Percentiles rank a stretch among this genome's conserved stretches.
Conservation (phyloP, 1,139 yeast genomes). For the Candida pseudoviswanathii region DNA sequence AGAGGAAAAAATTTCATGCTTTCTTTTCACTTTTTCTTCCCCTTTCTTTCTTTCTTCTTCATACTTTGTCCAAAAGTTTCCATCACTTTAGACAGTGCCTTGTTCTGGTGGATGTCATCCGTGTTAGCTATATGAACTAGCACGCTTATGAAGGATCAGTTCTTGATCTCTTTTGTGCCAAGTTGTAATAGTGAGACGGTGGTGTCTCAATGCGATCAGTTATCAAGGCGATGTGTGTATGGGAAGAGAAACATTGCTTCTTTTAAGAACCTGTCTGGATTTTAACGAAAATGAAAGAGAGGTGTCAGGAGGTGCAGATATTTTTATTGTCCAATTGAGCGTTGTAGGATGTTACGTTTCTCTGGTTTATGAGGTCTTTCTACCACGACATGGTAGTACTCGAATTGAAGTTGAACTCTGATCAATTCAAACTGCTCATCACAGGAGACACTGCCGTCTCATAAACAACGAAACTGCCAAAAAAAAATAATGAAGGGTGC, state of each 20-base stretch:
- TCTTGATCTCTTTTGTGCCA: slow-evolving; percentile 22
- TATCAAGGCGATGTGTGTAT: slow-evolving; percentile 48
- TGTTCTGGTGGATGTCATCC: slow-evolving; percentile 23
- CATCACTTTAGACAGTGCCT: slow-evolving; percentile 57
- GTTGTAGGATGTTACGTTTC: neutral
- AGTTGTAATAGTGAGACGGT: slow-evolving; percentile 7
- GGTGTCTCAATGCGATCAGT: slow-evolving; percentile 22
- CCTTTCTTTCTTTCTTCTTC: slow-evolving; percentile 17
- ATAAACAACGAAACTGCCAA: neutral
- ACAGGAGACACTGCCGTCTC: too few species aligned
- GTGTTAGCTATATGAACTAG: slow-evolving; percentile 9
- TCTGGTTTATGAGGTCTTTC: neutral
- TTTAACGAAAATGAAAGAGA: slow-evolving; percentile 45
- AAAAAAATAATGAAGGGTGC: slow-evolving; percentile 10
- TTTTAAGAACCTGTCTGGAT: slow-evolving; percentile 58
- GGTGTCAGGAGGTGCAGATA: slow-evolving; percentile 56
- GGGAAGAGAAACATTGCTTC: slow-evolving; percentile 46
- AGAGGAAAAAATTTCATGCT: slow-evolving; percentile 6
- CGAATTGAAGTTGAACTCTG: too few species aligned
- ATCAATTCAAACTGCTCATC: too few species aligned
- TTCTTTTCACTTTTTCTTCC: slow-evolving; percentile 1
- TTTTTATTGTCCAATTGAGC: slow-evolving; percentile 10
- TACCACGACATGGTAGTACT: too few species aligned
- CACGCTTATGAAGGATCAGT: slow-evolving; percentile 20
- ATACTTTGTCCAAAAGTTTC: slow-evolving; percentile 57